These are phyloP conservation scores for Neonectria faginata DNA, from an alignment of 2,329 filamentous ascomycete genomes.

Conservation along the genomic window DNA sequence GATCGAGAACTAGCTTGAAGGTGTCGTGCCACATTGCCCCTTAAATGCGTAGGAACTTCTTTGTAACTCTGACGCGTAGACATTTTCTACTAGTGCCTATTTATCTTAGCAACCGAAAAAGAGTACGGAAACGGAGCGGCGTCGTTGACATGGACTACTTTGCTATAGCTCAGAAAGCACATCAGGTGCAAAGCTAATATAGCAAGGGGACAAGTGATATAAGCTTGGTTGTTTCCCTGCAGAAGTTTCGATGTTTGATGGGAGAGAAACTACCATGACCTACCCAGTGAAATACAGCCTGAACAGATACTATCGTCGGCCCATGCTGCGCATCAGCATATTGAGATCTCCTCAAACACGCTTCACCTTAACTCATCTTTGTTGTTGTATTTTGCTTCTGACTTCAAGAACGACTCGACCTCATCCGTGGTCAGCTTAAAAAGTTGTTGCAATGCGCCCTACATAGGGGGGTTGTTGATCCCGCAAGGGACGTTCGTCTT, in stretches of 20 bases:
- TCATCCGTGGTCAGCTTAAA: conserved; percentile 22
- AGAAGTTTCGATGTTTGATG: not conserved
- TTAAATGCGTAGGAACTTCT: not conserved
- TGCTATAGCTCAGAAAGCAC: not conserved
- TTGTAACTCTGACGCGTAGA: not conserved
- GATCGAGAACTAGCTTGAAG: not conserved
- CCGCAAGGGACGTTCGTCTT: too few species aligned
- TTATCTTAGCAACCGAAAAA: not conserved
- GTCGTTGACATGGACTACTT: not conserved
- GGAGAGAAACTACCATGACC: too few species aligned
- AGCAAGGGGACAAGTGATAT: not conserved
- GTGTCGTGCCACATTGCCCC: not conserved
- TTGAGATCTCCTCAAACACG: not conserved
- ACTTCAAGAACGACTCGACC: conserved; percentile 20
- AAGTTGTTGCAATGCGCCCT: not conserved
- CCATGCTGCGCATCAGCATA: conserved; percentile 2
- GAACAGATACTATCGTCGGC: not conserved
- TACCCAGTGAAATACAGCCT: not conserved
- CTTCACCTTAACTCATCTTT: conserved; percentile 1
- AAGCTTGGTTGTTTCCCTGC: too few species aligned
- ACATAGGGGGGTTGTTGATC: too few species aligned
- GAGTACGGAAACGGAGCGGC: not conserved
- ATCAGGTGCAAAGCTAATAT: not conserved
- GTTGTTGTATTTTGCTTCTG: not conserved
- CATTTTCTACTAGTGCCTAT: not conserved